Evolutionary conservation across 306 rosid species (phyloP).

Genomic region (Acacia confusa): DNA sequence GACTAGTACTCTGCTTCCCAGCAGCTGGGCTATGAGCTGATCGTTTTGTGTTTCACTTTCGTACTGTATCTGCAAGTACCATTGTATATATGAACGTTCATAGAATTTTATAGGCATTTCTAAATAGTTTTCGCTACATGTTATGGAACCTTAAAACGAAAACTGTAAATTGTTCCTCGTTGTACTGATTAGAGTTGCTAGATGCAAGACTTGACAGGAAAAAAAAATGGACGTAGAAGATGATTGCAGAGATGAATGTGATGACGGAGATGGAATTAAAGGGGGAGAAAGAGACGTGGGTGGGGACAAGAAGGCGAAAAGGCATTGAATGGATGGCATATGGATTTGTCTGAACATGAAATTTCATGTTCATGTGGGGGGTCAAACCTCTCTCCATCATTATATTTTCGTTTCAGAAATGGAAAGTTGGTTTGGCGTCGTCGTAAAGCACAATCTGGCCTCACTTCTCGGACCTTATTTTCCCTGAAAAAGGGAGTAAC

Average conservation of each 20-base stretch:
- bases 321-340: constrained; percentile 35
- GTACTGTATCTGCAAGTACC: constrained; percentile 17
- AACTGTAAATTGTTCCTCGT: background rate
- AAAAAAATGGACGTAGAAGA: constrained; percentile 19
- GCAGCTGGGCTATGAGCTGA: background rate
- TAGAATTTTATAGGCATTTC: constrained; percentile 23
- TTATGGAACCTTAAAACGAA: background rate
- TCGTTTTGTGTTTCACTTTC: constrained; percentile 3
- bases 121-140: background rate
- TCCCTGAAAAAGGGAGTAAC: background rate
- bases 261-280: constrained; percentile 18
- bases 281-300: constrained; percentile 18
- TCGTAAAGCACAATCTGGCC: background rate
- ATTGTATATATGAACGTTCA: constrained; percentile 43
- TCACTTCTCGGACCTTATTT: background rate
- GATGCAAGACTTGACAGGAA: constrained; percentile 6
- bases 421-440: background rate
- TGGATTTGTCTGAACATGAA: constrained; percentile 33
- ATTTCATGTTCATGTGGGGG: constrained; percentile 16
- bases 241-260: constrained; percentile 29
- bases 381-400: constrained; percentile 8
- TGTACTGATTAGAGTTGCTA: constrained; percentile 5
- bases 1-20: background rate
- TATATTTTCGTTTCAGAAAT: background rate
- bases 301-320: constrained; percentile 24